Conservation (phyloP, 306 rosid species). For the Leucaena leucocephala region DNA sequence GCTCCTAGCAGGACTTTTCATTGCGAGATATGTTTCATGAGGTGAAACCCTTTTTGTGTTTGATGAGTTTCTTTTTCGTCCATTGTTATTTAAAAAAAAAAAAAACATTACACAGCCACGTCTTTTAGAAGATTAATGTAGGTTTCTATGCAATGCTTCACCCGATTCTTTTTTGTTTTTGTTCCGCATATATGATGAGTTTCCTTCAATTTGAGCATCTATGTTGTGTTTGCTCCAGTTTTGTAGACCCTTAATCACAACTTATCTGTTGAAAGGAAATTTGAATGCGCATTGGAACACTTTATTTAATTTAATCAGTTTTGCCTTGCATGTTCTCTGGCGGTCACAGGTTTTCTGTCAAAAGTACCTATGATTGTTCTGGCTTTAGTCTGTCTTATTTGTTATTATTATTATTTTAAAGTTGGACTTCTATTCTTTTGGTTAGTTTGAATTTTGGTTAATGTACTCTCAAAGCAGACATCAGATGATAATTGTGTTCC, state of each 20-base stretch:
- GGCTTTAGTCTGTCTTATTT: not conserved
- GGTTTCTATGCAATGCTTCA: not conserved
- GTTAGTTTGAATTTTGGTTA: not conserved
- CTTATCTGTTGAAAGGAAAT: not conserved
- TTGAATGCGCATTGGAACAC: not conserved
- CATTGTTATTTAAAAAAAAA: not conserved
- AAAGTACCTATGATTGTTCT: not conserved
- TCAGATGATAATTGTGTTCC: not conserved
- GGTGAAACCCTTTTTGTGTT: not conserved
- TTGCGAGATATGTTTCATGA: not conserved
- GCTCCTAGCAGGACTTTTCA: not conserved
- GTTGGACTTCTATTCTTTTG: not conserved
- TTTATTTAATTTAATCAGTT: not conserved
- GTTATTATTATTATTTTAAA: not conserved
- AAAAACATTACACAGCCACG: not conserved
- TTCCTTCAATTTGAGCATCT: not conserved
- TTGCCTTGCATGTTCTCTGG: not conserved
- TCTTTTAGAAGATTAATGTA: not conserved
- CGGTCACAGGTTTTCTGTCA: not conserved
- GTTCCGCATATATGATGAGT: conserved; percentile 14
- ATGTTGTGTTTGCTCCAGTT: not conserved
- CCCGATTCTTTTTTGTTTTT: not conserved
- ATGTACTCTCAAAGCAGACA: not conserved
- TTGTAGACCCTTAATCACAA: not conserved
- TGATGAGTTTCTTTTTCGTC: conserved; percentile 7